phyloP scores from a whole-genome alignment of 1,139 yeast genomes.

The Debaryomyces sp. region DNA sequence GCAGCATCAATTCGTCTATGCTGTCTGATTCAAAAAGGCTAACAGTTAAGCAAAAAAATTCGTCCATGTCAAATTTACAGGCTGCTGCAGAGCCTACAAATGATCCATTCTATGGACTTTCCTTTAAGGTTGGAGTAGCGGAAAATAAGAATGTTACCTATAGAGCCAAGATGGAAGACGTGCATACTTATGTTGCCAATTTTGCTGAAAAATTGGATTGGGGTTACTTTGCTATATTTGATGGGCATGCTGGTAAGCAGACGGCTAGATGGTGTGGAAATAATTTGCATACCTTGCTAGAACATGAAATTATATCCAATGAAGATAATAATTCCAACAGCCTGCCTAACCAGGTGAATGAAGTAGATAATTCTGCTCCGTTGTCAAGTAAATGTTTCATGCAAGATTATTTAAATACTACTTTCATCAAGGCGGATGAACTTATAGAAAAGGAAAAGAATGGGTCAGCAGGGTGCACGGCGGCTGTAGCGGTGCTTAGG shows the following conservation, averaged over 20 bases:
- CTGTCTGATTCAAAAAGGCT: not conserved
- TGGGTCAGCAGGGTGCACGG: slow-evolving; percentile 88
- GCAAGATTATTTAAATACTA: slow-evolving; percentile 56
- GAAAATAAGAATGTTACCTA: slow-evolving; percentile 83
- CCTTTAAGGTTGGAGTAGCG: slow-evolving; percentile 83
- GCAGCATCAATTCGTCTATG: not conserved
- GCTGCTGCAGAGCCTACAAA: slow-evolving; percentile 4
- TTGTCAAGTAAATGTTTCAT: slow-evolving; percentile 28
- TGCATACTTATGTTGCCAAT: slow-evolving; percentile 90
- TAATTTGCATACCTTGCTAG: slow-evolving; percentile 70
- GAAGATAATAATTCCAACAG: slow-evolving; percentile 10
- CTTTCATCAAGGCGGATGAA: slow-evolving; percentile 76
- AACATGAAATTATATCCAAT: slow-evolving; percentile 44
- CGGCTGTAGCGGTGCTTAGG: slow-evolving; percentile 88
- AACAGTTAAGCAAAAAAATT: not conserved
- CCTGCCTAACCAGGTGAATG: slow-evolving; percentile 3
- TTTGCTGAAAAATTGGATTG: slow-evolving; percentile 87
- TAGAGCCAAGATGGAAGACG: slow-evolving; percentile 94
- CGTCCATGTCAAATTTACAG: not conserved
- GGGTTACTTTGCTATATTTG: slow-evolving; percentile 96
- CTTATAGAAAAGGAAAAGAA: slow-evolving; percentile 59
- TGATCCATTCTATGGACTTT: slow-evolving; percentile 53
- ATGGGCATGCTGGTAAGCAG: slow-evolving; percentile 96
- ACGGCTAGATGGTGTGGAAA: slow-evolving; percentile 97
- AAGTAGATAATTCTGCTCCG: slow-evolving; percentile 16